Conservation (phyloP, 768 basidiomycete genomes). For the Psilocybe tampanensis region DNA sequence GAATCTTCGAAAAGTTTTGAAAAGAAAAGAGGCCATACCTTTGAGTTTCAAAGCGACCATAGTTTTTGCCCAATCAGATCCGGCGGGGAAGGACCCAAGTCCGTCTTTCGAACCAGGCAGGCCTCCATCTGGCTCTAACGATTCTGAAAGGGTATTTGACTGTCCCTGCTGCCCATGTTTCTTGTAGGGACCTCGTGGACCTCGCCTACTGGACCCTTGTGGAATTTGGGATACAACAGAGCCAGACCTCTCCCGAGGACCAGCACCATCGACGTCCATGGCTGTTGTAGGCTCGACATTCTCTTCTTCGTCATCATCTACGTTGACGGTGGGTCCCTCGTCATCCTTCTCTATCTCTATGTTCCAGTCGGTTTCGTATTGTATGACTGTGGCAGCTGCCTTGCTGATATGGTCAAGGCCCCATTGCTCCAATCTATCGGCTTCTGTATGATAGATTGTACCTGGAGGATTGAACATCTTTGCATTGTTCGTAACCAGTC, state of each 20-base stretch:
- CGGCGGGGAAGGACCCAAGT: constrained; percentile 69
- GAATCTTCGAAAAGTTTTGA: neutral
- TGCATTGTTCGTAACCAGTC: constrained; percentile 72
- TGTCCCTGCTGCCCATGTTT: constrained; percentile 35
- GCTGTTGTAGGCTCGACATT: constrained; percentile 32
- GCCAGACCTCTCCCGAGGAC: constrained; percentile 42
- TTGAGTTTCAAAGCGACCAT: constrained; percentile 79
- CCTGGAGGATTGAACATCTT: constrained; percentile 78
- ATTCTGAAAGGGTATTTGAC: constrained; percentile 37
- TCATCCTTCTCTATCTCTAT: constrained; percentile 77
- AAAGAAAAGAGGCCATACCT: constrained; percentile 40
- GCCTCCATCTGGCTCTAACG: constrained; percentile 69
- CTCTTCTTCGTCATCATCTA: constrained; percentile 43
- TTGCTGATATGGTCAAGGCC: constrained; percentile 75
- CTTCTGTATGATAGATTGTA: constrained; percentile 74
- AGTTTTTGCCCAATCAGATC: constrained; percentile 69
- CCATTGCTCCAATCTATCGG: constrained; percentile 70
- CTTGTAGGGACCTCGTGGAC: constrained; percentile 56
- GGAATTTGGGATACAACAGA: constrained; percentile 48
- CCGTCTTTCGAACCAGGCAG: constrained; percentile 81
- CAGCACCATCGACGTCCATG: constrained; percentile 50
- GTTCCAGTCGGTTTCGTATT: constrained; percentile 84
- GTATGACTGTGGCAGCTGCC: constrained; percentile 73
- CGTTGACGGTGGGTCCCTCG: constrained; percentile 39
- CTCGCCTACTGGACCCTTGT: constrained; percentile 30